phyloP scores from a whole-genome alignment of 164 flowering plant genomes.

The Stephania yunnanensis region DNA sequence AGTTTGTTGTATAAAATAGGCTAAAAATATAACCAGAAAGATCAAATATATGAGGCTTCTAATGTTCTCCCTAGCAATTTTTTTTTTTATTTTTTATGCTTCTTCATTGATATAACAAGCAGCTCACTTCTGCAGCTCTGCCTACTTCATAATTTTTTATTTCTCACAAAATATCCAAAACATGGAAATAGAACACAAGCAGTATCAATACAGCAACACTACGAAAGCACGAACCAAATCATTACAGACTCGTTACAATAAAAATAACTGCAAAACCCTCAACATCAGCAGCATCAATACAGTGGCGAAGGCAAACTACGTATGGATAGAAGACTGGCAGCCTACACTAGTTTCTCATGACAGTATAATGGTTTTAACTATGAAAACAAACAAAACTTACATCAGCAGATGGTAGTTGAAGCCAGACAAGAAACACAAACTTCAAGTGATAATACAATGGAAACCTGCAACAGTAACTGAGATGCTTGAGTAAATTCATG shows the following conservation, averaged over 20 bases:
- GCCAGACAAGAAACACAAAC: conserved; percentile 97
- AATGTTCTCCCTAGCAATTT: too few species aligned
- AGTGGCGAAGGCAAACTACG: background rate
- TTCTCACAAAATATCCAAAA: too few species aligned
- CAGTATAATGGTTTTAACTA: background rate
- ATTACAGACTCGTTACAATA: background rate
- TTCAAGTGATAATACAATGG: conserved; percentile 79
- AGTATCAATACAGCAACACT: background rate
- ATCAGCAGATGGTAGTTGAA: conserved; percentile 65
- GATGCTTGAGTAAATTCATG: background rate
- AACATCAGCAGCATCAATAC: background rate
- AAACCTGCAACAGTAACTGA: conserved; percentile 40
- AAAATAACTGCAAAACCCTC: background rate
- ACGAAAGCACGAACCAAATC: background rate
- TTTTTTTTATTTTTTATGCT: too few species aligned
- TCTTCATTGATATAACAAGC: too few species aligned
- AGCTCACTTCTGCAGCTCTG: too few species aligned
- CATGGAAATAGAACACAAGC: background rate
- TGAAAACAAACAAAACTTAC: conserved; percentile 29
- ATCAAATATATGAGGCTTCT: too few species aligned
- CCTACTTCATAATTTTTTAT: too few species aligned
- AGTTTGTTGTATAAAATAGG: too few species aligned
- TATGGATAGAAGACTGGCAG: background rate
- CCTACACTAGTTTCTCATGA: background rate
- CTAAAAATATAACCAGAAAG: too few species aligned